A percentile compares a stretch with the other conserved stretches of the same genome.
These are phyloP conservation scores for Citrus maxima DNA, from an alignment of 345 rosid genomes.

Conservation along the genomic window DNA sequence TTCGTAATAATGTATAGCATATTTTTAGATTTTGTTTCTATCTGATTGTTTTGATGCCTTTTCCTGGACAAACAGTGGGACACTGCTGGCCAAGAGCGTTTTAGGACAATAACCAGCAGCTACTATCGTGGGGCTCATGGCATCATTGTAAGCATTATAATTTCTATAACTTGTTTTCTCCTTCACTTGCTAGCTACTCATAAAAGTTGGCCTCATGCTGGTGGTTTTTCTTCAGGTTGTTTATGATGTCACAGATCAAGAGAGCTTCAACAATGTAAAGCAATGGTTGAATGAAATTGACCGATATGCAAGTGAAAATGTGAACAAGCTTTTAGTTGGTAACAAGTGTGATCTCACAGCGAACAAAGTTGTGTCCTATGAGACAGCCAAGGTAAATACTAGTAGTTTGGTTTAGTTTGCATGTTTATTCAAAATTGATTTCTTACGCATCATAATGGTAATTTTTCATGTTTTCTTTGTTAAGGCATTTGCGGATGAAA, in stretches of 20 bases:
- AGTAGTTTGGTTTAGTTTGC: not conserved
- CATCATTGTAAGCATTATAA: slow-evolving; percentile 45
- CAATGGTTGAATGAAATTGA: slow-evolving; percentile 79
- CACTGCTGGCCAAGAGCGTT: slow-evolving; percentile 86
- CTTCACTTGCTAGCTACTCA: not conserved
- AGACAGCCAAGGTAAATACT: slow-evolving; percentile 55
- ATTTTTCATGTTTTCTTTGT: not conserved
- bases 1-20: not conserved
- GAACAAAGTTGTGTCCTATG: slow-evolving; percentile 61
- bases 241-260: slow-evolving; percentile 73
- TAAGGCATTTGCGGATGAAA: slow-evolving; percentile 76
- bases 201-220: slow-evolving; percentile 5
- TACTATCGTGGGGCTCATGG: slow-evolving; percentile 86
- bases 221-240: slow-evolving; percentile 43
- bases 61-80: slow-evolving; percentile 53
- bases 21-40: not conserved
- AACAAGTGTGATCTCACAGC: slow-evolving; percentile 72
- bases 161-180: not conserved
- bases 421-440: not conserved
- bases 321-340: slow-evolving; percentile 75
- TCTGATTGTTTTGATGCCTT: slow-evolving; percentile 3
- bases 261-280: slow-evolving; percentile 78
- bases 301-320: slow-evolving; percentile 72
- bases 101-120: slow-evolving; percentile 79
- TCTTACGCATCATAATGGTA: not conserved